Conservation (phyloP, 441 rosid species). For the Breynia disticha region DNA sequence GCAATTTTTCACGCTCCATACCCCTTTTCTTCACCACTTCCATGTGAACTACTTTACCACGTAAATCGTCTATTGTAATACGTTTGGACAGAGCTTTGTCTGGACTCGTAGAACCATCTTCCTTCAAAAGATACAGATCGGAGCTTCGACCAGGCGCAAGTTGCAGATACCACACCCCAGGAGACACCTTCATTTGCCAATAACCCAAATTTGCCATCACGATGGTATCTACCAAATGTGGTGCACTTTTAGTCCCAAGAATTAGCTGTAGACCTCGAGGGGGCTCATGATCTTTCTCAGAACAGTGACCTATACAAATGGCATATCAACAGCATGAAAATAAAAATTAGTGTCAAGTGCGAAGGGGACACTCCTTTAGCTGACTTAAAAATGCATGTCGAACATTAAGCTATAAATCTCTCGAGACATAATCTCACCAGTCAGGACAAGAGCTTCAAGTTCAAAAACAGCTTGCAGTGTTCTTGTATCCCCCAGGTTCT, state of each 20-base stretch:
- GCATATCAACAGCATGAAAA: not conserved
- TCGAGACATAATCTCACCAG: slow-evolving; percentile 53
- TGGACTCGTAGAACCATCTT: slow-evolving; percentile 39
- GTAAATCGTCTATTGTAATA: slow-evolving; percentile 78
- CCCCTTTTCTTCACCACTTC: slow-evolving; percentile 90
- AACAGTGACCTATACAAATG: slow-evolving; percentile 71
- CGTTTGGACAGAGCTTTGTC: slow-evolving; percentile 51
- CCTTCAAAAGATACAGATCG: slow-evolving; percentile 70
- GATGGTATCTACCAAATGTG: slow-evolving; percentile 94
- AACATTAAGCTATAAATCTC: not conserved
- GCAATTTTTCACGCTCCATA: slow-evolving; percentile 82
- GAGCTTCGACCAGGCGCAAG: slow-evolving; percentile 98
- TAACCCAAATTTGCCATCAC: slow-evolving; percentile 99
- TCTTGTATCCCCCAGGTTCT: slow-evolving; percentile 94
- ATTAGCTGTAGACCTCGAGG: slow-evolving; percentile 98
- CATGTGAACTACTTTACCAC: slow-evolving; percentile 93
- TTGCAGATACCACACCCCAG: slow-evolving; percentile 97
- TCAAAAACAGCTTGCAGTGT: slow-evolving; percentile 97
- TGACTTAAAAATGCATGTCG: not conserved
- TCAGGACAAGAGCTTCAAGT: slow-evolving; percentile 96
- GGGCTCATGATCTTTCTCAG: slow-evolving; percentile 93
- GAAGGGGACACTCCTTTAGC: not conserved
- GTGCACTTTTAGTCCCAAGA: slow-evolving; percentile 84
- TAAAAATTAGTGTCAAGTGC: not conserved
- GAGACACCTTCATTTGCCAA: slow-evolving; percentile 99